Percentiles rank a stretch among this genome's conserved stretches.
phyloP scores from a whole-genome alignment of 148 eudicot genomes.

The Polygonum maritimum region DNA sequence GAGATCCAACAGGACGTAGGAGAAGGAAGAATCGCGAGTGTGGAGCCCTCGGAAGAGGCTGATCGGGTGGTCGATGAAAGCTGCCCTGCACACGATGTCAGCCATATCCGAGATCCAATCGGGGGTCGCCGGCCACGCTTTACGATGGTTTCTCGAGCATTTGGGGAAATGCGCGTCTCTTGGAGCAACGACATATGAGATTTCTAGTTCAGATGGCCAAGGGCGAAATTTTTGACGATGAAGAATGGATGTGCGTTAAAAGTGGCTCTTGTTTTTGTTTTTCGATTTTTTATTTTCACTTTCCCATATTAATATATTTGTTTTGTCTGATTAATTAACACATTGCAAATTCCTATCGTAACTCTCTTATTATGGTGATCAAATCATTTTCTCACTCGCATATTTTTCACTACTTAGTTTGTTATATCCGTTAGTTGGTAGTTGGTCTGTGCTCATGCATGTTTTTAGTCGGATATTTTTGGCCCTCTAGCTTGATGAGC shows the following conservation, averaged over 20 bases:
- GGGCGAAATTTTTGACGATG: background rate
- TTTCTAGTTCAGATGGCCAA: background rate
- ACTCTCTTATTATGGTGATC: too few relatives aligned
- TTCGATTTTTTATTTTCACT: background rate
- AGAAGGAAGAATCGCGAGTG: slow-evolving; percentile 45
- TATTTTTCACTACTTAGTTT: too few relatives aligned
- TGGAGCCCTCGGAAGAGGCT: slow-evolving; percentile 31
- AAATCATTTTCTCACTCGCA: too few relatives aligned
- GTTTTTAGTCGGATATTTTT: too few relatives aligned
- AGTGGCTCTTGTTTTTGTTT: slow-evolving; percentile 7
- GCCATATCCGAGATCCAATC: background rate
- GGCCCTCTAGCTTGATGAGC: too few relatives aligned
- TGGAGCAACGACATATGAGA: background rate
- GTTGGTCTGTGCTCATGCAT: too few relatives aligned
- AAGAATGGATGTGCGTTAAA: slow-evolving; percentile 37
- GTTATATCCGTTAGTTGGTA: too few relatives aligned
- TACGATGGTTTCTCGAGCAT: background rate
- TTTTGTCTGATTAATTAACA: too few relatives aligned
- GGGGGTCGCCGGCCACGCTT: background rate
- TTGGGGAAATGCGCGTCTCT: background rate
- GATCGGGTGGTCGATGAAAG: slow-evolving; percentile 22
- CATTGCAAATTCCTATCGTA: too few relatives aligned
- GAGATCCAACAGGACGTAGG: slow-evolving; percentile 44
- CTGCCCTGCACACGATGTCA: slow-evolving; percentile 23
- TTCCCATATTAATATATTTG: too few relatives aligned